Conservation (phyloP, 257 asterid genomes). For the Primulina tabacum region DNA sequence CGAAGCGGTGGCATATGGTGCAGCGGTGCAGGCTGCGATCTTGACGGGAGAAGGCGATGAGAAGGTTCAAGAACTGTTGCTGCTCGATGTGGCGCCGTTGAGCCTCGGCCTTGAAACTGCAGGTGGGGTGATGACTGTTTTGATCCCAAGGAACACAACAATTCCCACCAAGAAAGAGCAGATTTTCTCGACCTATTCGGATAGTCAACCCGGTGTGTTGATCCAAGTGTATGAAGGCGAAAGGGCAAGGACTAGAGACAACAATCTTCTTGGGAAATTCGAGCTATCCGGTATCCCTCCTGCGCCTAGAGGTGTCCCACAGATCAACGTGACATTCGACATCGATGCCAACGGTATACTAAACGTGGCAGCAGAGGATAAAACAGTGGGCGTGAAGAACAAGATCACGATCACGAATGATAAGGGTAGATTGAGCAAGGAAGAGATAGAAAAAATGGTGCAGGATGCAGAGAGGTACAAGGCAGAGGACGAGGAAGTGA, state of each 20-base stretch:
- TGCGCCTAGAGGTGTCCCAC: conserved; percentile 59
- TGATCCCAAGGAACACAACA: conserved; percentile 52
- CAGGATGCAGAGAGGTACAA: conserved; percentile 53
- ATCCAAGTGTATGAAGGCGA: conserved; percentile 60
- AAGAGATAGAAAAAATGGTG: conserved; percentile 56
- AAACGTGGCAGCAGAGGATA: conserved; percentile 52
- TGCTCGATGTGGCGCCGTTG: conserved; percentile 52
- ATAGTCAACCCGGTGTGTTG: conserved; percentile 54
- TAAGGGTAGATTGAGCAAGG: conserved; percentile 48
- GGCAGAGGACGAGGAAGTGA: conserved; percentile 57
- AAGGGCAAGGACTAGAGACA: conserved; percentile 48
- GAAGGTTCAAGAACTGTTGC: conserved; percentile 47
- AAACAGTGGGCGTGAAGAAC: conserved; percentile 52
- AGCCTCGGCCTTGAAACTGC: conserved; percentile 55
- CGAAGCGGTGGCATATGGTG: conserved; percentile 58
- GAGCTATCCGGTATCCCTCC: conserved; percentile 60
- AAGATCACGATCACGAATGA: conserved; percentile 58
- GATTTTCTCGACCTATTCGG: conserved; percentile 49
- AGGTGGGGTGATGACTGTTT: conserved; percentile 52
- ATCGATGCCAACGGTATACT: conserved; percentile 53
- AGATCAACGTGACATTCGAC: conserved; percentile 48
- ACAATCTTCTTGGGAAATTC: conserved; percentile 47
- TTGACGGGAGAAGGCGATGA: conserved; percentile 46
- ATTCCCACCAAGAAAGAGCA: conserved; percentile 57
- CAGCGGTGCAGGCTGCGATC: conserved; percentile 53